These are phyloP conservation scores for Metroxylon sagu DNA, from an alignment of 176 grass and related monocot species.

Conservation along the genomic window DNA sequence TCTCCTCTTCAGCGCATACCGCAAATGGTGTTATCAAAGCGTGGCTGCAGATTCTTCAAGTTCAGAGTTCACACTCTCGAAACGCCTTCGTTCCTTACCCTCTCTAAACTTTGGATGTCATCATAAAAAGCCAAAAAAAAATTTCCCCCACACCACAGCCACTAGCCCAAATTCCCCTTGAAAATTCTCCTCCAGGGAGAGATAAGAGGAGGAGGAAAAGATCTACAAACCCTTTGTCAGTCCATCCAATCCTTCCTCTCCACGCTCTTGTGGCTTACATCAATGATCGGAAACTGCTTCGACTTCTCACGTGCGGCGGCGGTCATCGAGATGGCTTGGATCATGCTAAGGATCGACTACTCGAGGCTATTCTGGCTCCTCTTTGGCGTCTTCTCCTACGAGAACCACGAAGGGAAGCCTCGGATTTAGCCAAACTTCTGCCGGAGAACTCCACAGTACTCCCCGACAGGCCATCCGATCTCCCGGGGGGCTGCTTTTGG, in stretches of 20 bases:
- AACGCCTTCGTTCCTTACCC: neutral
- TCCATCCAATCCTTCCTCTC: neutral
- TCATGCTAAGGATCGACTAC: conserved; percentile 33
- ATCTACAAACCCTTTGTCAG: no score
- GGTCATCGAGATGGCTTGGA: conserved; percentile 43
- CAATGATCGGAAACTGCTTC: conserved; percentile 32
- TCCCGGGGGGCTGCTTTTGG: neutral
- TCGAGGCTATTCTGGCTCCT: conserved; percentile 48
- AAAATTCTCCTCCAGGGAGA: neutral
- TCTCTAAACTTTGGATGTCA: neutral
- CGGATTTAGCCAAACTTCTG: conserved; percentile 30
- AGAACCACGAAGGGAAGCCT: conserved; percentile 23
- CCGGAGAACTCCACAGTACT: no score
- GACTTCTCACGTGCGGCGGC: conserved; percentile 17
- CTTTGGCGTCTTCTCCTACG: conserved; percentile 33
- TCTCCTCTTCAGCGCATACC: neutral
- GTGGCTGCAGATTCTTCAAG: conserved; percentile 40
- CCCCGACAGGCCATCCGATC: no score
- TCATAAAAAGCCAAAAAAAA: neutral
- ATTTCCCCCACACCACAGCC: neutral
- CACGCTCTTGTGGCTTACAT: neutral
- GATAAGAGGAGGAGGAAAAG: neutral
- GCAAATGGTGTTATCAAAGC: conserved; percentile 39
- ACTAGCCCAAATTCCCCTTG: neutral
- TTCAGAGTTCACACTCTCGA: conserved; percentile 22